Evolutionary conservation across 495 filamentous ascomycete species (phyloP).

Genomic region (Neurospora sp.): DNA sequence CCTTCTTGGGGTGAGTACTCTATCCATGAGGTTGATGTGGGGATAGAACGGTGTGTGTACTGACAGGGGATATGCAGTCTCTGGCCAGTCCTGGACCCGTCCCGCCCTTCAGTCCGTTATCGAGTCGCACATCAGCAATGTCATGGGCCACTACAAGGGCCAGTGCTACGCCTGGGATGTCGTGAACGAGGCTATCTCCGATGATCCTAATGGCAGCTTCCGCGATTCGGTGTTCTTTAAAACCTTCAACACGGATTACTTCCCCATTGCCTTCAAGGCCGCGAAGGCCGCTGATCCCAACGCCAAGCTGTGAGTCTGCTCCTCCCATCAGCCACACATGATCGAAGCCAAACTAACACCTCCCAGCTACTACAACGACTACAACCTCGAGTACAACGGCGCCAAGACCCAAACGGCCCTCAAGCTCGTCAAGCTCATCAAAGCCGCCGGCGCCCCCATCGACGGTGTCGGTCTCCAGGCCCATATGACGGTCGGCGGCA

Average conservation of each 20-base stretch:
- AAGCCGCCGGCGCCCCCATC: constrained; percentile 41
- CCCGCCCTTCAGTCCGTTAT: constrained; percentile 36
- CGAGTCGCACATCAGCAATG: constrained; percentile 40
- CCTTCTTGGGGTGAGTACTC: constrained; percentile 39
- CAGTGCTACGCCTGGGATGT: constrained; percentile 42
- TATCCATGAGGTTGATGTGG: not conserved
- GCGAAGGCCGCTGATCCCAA: constrained; percentile 28
- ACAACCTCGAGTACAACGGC: constrained; percentile 48
- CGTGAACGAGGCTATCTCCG: constrained; percentile 42
- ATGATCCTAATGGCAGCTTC: constrained; percentile 26
- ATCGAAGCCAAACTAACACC: constrained; percentile 26
- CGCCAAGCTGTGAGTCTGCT: constrained; percentile 20
- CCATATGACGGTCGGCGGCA: constrained; percentile 46
- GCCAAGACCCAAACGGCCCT: constrained; percentile 39
- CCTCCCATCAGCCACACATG: constrained; percentile 15
- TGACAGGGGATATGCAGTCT: constrained; percentile 41
- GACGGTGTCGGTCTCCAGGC: constrained; percentile 52
- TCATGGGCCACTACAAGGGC: constrained; percentile 45
- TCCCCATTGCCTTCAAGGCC: constrained; percentile 36
- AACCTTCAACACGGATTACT: constrained; percentile 36
- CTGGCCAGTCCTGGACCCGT: constrained; percentile 36
- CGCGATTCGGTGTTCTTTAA: constrained; percentile 29
- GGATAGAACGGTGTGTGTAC: not conserved
- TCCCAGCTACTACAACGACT: constrained; percentile 59
- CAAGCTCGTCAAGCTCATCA: constrained; percentile 36